Evolutionary conservation across 2,329 filamentous ascomycete genomes (phyloP).

Genomic region (Apiospora koreana): DNA sequence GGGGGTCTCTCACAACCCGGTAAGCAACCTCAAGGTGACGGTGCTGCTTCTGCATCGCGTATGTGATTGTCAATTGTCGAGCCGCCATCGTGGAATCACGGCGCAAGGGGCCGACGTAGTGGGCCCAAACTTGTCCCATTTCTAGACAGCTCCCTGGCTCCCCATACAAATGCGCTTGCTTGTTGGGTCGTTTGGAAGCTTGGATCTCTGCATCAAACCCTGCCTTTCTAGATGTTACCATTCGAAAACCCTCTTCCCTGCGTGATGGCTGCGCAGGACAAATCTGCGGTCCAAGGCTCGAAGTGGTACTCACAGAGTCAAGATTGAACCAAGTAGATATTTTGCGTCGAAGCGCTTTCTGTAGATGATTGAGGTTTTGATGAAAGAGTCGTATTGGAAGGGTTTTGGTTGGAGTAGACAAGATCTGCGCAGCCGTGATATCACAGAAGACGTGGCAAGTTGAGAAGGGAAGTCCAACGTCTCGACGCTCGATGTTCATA

Average conservation of each 20-base stretch:
- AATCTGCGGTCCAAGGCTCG: not conserved
- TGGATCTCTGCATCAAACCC: not conserved
- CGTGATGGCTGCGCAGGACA: not conserved
- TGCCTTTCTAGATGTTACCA: not conserved
- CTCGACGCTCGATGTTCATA: not conserved
- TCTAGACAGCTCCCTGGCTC: not conserved
- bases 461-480: not conserved
- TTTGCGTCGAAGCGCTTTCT: not conserved
- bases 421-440: not conserved
- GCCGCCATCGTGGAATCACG: slow-evolving; percentile 5
- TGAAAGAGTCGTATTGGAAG: not conserved
- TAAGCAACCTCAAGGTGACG: not conserved
- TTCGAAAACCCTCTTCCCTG: not conserved
- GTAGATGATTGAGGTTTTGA: not conserved
- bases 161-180: not conserved
- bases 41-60: not conserved
- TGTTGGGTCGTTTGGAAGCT: not conserved
- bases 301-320: not conserved
- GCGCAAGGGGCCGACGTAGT: slow-evolving; percentile 1
- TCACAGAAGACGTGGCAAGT: not conserved
- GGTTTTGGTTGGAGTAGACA: not conserved
- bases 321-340: not conserved
- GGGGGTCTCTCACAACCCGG: not conserved
- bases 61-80: slow-evolving; percentile 1
- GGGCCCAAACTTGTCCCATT: not conserved